A percentile compares a stretch with the other conserved stretches of the same genome.
phyloP scores from a whole-genome alignment of 2,329 filamentous ascomycete genomes.

The Trichoderma endophyticum region DNA sequence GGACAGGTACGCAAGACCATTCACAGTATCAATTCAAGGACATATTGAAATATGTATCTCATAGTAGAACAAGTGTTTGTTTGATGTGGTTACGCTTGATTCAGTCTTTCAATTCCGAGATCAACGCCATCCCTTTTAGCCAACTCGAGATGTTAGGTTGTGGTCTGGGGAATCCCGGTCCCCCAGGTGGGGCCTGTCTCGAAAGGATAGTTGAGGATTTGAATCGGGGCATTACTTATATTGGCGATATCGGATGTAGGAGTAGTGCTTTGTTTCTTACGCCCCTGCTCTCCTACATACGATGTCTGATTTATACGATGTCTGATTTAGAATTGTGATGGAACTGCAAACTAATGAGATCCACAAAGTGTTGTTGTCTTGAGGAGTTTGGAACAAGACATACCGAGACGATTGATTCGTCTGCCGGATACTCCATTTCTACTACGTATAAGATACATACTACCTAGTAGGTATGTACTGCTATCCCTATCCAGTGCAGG shows the following conservation, averaged over 20 bases:
- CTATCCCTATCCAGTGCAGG: background rate
- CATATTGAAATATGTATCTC: background rate
- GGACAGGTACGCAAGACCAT: background rate
- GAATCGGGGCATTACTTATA: background rate
- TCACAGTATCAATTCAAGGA: background rate
- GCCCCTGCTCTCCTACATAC: background rate
- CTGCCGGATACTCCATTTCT: background rate
- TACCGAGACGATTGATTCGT: background rate
- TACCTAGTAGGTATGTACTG: background rate
- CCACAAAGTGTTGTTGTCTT: background rate
- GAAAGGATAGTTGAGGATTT: background rate
- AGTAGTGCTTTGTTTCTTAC: background rate
- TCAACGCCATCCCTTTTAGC: background rate
- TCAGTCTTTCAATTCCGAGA: background rate
- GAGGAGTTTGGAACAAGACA: background rate
- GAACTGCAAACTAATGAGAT: background rate
- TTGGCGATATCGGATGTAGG: background rate
- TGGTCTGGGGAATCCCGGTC: constrained; percentile 6
- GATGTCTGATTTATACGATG: background rate
- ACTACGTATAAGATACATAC: background rate
- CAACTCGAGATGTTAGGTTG: background rate
- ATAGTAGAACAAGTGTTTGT: too few relatives aligned
- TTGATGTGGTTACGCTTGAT: background rate
- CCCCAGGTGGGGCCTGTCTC: background rate
- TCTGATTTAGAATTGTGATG: background rate